A percentile compares a stretch with the other conserved stretches of the same genome.
Evolutionary conservation across 2,329 filamentous ascomycete genomes (phyloP).

Genomic region (Pseudofabraea citricarpa): DNA sequence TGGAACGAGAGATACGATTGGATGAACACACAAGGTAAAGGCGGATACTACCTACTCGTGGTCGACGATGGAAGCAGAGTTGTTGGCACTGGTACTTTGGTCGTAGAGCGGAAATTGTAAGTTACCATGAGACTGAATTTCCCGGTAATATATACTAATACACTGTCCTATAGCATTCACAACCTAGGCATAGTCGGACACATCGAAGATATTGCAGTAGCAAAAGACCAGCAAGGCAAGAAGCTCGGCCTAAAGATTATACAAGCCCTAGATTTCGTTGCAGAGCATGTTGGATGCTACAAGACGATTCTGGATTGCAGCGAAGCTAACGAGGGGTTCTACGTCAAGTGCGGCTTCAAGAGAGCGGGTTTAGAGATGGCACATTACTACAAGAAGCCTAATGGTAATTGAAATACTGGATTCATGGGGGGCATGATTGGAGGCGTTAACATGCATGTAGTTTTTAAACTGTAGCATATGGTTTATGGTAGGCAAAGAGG

Average conservation of each 20-base stretch:
- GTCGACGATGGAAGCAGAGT: constrained; percentile 71
- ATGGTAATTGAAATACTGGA: no score
- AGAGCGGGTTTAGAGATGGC: constrained; percentile 94
- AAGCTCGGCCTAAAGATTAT: constrained; percentile 91
- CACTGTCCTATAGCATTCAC: constrained; percentile 56
- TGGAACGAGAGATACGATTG: constrained; percentile 78
- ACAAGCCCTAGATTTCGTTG: constrained; percentile 85
- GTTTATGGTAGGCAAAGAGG: no score
- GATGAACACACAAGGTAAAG: constrained; percentile 61
- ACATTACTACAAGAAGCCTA: constrained; percentile 70
- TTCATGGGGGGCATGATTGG: no score
- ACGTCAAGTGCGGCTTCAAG: constrained; percentile 95
- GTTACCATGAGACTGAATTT: constrained; percentile 27
- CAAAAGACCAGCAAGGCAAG: constrained; percentile 94
- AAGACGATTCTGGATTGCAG: constrained; percentile 97
- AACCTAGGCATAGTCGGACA: constrained; percentile 81
- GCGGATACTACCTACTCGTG: constrained; percentile 80
- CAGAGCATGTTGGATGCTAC: constrained; percentile 87
- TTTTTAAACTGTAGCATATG: no score
- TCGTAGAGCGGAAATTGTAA: constrained; percentile 93
- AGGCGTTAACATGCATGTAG: no score
- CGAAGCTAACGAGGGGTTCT: constrained; percentile 95
- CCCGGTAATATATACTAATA: neutral
- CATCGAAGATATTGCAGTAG: constrained; percentile 96
- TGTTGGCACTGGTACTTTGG: constrained; percentile 80